A percentile compares a stretch with the other conserved stretches of the same genome.
Conservation (phyloP, 1,284 basidiomycete species). For the Malassezia brasiliensis region DNA sequence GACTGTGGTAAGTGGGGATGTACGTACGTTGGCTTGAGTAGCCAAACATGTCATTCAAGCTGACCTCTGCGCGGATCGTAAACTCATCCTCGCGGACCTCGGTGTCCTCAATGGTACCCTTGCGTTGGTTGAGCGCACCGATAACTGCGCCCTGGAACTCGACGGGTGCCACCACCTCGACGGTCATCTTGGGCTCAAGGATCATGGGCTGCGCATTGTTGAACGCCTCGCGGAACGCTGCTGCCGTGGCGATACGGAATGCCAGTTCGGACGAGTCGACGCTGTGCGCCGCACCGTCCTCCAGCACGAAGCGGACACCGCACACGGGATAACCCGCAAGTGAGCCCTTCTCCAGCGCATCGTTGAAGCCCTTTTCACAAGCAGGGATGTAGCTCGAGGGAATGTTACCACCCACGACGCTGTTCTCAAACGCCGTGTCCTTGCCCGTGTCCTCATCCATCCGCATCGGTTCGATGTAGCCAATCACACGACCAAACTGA, state of each 20-base stretch:
- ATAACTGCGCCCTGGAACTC: constrained; percentile 98
- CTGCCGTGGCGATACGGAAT: constrained; percentile 79
- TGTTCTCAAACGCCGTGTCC: constrained; percentile 77
- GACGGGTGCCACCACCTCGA: constrained; percentile 87
- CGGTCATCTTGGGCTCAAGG: constrained; percentile 94
- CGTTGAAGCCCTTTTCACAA: constrained; percentile 91
- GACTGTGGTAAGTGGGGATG: constrained; percentile 46
- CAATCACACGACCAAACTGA: constrained; percentile 87
- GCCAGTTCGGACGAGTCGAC: constrained; percentile 96
- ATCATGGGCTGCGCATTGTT: constrained; percentile 67
- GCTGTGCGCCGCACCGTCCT: constrained; percentile 85
- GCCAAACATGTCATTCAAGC: constrained; percentile 97
- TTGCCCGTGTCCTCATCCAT: constrained; percentile 67
- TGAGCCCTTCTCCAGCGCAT: constrained; percentile 82
- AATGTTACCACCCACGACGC: constrained; percentile 84
- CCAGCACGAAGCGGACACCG: constrained; percentile 75
- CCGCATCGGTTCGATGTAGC: constrained; percentile 80
- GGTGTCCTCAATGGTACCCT: constrained; percentile 89
- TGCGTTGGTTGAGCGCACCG: constrained; percentile 81
- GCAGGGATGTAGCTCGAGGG: constrained; percentile 87
- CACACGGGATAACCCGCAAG: constrained; percentile 81
- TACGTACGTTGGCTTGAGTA: constrained; percentile 50
- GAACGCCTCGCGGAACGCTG: constrained; percentile 88
- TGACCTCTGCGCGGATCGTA: constrained; percentile 79
- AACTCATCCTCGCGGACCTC: constrained; percentile 97